Conservation (phyloP, 2,329 filamentous ascomycete species). For the Colletotrichum tropicale region DNA sequence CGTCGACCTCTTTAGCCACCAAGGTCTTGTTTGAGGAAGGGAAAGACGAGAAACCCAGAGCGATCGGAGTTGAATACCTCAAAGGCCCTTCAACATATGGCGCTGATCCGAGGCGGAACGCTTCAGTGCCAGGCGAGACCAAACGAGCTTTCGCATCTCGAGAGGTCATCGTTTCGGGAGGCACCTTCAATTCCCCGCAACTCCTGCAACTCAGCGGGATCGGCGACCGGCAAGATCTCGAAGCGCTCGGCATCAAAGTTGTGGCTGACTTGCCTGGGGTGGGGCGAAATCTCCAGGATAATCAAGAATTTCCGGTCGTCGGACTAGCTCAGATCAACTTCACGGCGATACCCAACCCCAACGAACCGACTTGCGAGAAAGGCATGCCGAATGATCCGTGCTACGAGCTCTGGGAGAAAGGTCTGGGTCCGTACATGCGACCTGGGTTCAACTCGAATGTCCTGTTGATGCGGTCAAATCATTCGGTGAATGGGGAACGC, state of each 20-base stretch:
- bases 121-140: constrained; percentile 22
- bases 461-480: background rate
- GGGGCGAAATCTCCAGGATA: constrained; percentile 51
- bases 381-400: constrained; percentile 38
- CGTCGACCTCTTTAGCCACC: constrained; percentile 38
- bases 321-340: constrained; percentile 17
- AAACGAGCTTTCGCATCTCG: constrained; percentile 32
- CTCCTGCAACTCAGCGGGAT: constrained; percentile 50
- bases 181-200: constrained; percentile 49
- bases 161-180: constrained; percentile 54
- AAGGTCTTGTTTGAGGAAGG: constrained; percentile 39
- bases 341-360: constrained; percentile 23
- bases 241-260: constrained; percentile 52
- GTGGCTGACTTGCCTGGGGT: constrained; percentile 50
- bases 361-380: constrained; percentile 30
- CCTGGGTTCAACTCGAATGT: background rate
- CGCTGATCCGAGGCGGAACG: constrained; percentile 39
- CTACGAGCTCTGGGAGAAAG: constrained; percentile 34
- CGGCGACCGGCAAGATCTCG: constrained; percentile 41
- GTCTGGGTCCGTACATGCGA: constrained; percentile 32
- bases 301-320: constrained; percentile 41
- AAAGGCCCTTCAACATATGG: constrained; percentile 43
- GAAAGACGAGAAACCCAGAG: constrained; percentile 19
- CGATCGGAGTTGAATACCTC: constrained; percentile 46
- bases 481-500: constrained; percentile 42